These are phyloP conservation scores for Asterella californica DNA, from an alignment of 225 moss, liverwort and hornwort species.

Conservation along the genomic window DNA sequence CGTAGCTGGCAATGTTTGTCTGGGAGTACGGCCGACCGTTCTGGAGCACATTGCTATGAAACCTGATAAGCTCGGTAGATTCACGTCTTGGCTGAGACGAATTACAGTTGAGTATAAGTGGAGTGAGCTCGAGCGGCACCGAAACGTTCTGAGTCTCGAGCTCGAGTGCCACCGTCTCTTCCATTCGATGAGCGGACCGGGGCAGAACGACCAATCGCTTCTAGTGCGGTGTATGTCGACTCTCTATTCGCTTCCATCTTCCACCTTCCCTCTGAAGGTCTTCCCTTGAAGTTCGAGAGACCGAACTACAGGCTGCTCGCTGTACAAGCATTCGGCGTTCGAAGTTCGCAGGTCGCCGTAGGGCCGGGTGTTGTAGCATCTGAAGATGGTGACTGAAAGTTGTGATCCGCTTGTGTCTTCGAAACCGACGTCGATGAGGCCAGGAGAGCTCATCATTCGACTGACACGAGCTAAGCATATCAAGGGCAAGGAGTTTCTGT, in stretches of 20 bases:
- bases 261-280: not conserved
- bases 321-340: not conserved
- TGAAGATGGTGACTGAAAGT: conserved; percentile 7
- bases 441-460: conserved; percentile 16
- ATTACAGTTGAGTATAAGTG: too few species aligned
- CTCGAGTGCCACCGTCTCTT: too few species aligned
- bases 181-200: not conserved
- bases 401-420: not conserved
- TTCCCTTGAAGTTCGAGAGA: not conserved
- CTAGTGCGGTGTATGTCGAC: not conserved
- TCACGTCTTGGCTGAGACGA: not conserved
- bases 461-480: conserved; percentile 7
- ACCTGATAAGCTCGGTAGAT: conserved; percentile 1
- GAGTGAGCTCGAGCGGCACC: not conserved
- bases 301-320: not conserved
- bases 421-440: conserved; percentile 2
- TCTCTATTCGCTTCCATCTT: not conserved
- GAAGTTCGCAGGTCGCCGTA: not conserved
- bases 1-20: not conserved
- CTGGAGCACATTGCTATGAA: not conserved
- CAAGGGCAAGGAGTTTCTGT: conserved; percentile 1
- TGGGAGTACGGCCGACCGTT: not conserved
- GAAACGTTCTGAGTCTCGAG: too few species aligned
- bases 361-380: not conserved
- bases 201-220: not conserved